phyloP scores from a whole-genome alignment of 495 filamentous ascomycete species.

The Margaritispora aquatica region DNA sequence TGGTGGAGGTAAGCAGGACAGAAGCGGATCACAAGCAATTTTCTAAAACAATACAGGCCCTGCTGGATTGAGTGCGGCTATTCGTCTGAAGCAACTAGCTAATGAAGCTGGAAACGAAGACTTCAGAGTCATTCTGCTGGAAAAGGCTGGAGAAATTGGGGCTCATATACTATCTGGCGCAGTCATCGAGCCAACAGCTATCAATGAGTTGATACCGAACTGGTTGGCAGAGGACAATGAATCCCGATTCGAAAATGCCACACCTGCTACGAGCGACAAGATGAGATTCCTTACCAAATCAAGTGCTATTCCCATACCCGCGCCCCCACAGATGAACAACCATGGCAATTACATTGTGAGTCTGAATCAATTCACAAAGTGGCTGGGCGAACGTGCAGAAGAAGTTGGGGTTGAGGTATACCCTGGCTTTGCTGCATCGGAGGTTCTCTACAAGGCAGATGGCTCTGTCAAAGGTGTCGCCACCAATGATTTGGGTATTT shows the following conservation, averaged over 20 bases:
- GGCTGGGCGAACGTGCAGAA: constrained; percentile 91
- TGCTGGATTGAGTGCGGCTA: constrained; percentile 86
- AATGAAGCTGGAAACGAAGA: constrained; percentile 95
- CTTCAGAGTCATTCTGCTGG: constrained; percentile 84
- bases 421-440: constrained; percentile 89
- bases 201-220: constrained; percentile 89
- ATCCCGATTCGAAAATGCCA: constrained; percentile 75
- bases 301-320: constrained; percentile 68
- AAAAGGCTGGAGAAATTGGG: constrained; percentile 93
- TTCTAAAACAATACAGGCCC: constrained; percentile 49
- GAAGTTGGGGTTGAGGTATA: constrained; percentile 98
- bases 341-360: constrained; percentile 97
- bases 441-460: constrained; percentile 81
- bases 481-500: constrained; percentile 89
- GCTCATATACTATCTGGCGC: constrained; percentile 95
- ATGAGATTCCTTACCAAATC: constrained; percentile 95
- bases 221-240: constrained; percentile 87
- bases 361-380: constrained; percentile 88
- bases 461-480: constrained; percentile 91
- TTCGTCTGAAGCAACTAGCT: constrained; percentile 90
- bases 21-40: neutral
- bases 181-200: constrained; percentile 82
- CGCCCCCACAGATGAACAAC: constrained; percentile 97
- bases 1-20: constrained; percentile 61
- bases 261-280: constrained; percentile 72